These are phyloP conservation scores for Trichoderma harzianum DNA, from an alignment of 2,329 filamentous ascomycete genomes.

Conservation along the genomic window DNA sequence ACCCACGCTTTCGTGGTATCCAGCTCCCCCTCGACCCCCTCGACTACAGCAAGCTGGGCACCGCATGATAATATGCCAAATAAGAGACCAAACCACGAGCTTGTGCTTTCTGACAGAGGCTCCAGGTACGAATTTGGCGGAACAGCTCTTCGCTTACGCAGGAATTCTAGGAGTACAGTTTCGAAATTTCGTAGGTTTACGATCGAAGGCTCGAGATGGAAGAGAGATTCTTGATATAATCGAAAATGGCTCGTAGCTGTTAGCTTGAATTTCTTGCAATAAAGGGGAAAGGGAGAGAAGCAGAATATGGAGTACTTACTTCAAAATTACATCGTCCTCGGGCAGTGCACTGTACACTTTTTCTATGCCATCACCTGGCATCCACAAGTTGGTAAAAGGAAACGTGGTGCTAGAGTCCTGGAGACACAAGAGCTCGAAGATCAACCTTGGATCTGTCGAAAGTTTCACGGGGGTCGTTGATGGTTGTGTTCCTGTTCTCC, in stretches of 20 bases:
- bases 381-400: constrained; percentile 7
- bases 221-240: constrained; percentile 3
- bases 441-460: neutral
- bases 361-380: constrained; percentile 8
- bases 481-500: neutral
- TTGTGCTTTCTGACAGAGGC: neutral
- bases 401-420: constrained; percentile 5
- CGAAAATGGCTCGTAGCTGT: neutral
- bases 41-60: constrained; percentile 2
- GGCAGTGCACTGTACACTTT: constrained; percentile 3
- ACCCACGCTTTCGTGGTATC: constrained; percentile 5
- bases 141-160: neutral
- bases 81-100: neutral
- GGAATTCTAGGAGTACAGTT: neutral
- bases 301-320: neutral
- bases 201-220: constrained; percentile 9
- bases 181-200: neutral
- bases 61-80: neutral
- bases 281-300: neutral
- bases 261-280: neutral
- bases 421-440: neutral
- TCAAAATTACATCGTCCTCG: neutral
- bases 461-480: neutral
- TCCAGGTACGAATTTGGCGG: neutral
- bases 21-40: neutral